Conservation (phyloP, 164 flowering plant species). For the Aristolochia fimbriata region DNA sequence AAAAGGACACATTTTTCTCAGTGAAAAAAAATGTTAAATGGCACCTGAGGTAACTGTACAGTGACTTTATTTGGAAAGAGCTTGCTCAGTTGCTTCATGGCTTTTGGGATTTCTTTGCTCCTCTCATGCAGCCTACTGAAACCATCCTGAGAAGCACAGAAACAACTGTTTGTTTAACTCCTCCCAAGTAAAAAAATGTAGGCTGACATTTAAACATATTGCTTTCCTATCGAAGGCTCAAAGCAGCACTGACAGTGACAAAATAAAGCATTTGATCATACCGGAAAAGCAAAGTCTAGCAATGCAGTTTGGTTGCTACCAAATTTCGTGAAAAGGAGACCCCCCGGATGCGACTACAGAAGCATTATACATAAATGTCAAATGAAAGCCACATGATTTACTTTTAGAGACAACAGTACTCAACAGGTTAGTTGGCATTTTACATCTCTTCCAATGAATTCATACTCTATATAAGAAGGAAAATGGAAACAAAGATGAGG, state of each 20-base stretch:
- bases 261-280: slow-evolving; percentile 15
- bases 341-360: slow-evolving; percentile 73
- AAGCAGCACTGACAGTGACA: no score
- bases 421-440: background rate
- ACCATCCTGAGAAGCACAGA: slow-evolving; percentile 42
- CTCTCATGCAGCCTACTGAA: slow-evolving; percentile 66
- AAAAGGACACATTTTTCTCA: background rate
- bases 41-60: slow-evolving; percentile 81
- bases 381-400: background rate
- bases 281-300: slow-evolving; percentile 79
- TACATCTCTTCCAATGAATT: background rate
- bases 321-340: slow-evolving; percentile 77
- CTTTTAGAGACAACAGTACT: background rate
- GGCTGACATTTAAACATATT: no score
- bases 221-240: no score
- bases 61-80: slow-evolving; percentile 87
- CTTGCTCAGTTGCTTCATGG: slow-evolving; percentile 59
- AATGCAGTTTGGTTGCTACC: slow-evolving; percentile 79
- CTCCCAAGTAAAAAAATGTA: no score
- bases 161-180: background rate
- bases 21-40: background rate
- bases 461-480: background rate
- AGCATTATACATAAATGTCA: slow-evolving; percentile 1
- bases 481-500: background rate
- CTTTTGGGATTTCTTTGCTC: slow-evolving; percentile 64